Evolutionary conservation across 2,329 filamentous ascomycete species (phyloP).

Genomic region (Ascochyta fabae): DNA sequence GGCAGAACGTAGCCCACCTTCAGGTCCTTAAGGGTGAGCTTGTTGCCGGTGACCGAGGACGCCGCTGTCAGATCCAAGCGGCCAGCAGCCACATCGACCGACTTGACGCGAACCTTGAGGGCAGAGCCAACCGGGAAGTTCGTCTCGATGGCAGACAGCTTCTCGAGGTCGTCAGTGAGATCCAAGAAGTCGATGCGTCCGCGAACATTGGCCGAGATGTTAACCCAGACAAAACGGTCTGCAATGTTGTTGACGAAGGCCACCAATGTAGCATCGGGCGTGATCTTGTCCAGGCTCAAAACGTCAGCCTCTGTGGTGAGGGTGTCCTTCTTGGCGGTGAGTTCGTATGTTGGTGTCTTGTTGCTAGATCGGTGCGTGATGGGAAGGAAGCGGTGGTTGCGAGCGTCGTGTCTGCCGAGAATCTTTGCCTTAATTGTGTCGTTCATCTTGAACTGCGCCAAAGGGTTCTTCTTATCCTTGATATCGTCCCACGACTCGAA

Average conservation of each 20-base stretch:
- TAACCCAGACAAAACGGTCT: constrained; percentile 85
- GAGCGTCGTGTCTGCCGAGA: constrained; percentile 86
- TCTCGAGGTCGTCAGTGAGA: constrained; percentile 83
- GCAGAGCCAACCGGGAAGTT: constrained; percentile 93
- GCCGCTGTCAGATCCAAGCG: constrained; percentile 84
- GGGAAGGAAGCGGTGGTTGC: constrained; percentile 88
- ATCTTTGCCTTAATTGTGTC: constrained; percentile 77
- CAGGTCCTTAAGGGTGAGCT: constrained; percentile 73
- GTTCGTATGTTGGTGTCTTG: constrained; percentile 75
- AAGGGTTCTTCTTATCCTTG: constrained; percentile 77
- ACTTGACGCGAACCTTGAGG: constrained; percentile 77
- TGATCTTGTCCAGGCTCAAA: constrained; percentile 74
- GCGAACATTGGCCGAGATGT: constrained; percentile 84
- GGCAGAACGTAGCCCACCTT: constrained; percentile 82
- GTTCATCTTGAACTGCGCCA: constrained; percentile 75
- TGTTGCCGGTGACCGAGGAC: constrained; percentile 62
- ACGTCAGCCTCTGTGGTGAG: constrained; percentile 63
- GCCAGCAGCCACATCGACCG: constrained; percentile 73
- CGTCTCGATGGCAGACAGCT: constrained; percentile 74
- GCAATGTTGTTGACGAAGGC: constrained; percentile 92
- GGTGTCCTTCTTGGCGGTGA: constrained; percentile 76
- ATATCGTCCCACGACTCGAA: constrained; percentile 92
- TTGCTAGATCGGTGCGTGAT: constrained; percentile 85
- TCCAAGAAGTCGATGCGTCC: constrained; percentile 84
- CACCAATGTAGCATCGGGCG: constrained; percentile 73